Base-by-base conservation (phyloP, 768 basidiomycete species). In the Fistulinella prunicolor region DNA sequence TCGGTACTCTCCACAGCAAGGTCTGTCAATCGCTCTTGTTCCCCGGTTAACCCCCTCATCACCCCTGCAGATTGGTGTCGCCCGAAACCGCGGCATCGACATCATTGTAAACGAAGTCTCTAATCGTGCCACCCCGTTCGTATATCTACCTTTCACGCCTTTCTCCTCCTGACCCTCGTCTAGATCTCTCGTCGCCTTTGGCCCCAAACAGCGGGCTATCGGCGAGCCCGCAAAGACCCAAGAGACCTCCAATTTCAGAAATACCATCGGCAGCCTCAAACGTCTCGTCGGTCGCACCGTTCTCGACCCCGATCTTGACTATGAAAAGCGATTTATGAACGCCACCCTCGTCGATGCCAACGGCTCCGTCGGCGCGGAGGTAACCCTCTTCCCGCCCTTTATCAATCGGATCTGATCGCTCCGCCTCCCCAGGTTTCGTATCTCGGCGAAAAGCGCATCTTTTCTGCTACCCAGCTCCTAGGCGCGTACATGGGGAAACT, bases 71-170 rank as follows among this genome's bases (percentile, higher is more conserved):
- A 94, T 97, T 67, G 94, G 94, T 74, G 94, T 95, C 55, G 94
- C 94, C 17, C 81, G 94, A 71, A 86, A 90, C 72, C 81, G 91
- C 64, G 95, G 95, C 58, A 95, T 99, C 75, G 95, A 99, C 79
- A 94, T 99, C 70, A 95, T 99, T 75, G 77, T 83, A 51, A 99
- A 99, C 70, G 95, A 99, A 68, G 93, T 94, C 51, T 97, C 94
- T 14, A 97, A 97, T 77, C 88, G 96, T 46, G 81, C 86, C 14
- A 98, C 94, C 21, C 95, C 95, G 93, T 97, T 53, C 63, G 92
- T 80, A 8, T 17, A 9, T n/a, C 20, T n/a, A n/a, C n/a, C 10
- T 12, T 3, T 10, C 34, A 0, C 3, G 22, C 2, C 2, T 0
- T 32, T 6, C 13, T 6, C 44, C 16, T 47, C 22, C 41, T 59